A percentile compares a stretch with the other conserved stretches of the same genome.
These are phyloP conservation scores for Trichophyton verrucosum DNA, from an alignment of 2,329 filamentous ascomycete genomes.

Conservation along the genomic window DNA sequence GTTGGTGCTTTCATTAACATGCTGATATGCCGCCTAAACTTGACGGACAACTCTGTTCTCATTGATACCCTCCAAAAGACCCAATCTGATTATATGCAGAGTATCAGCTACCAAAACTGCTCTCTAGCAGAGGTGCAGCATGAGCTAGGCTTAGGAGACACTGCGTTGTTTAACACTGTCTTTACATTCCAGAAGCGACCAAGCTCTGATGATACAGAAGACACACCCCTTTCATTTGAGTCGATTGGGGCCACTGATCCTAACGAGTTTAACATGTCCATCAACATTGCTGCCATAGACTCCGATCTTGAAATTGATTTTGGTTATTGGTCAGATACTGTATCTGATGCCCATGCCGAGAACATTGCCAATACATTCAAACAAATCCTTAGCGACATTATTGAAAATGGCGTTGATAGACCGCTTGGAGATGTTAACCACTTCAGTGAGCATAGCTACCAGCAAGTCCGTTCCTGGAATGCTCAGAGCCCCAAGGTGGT, in stretches of 20 bases:
- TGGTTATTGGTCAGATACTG: constrained; percentile 12
- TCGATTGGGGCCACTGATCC: constrained; percentile 10
- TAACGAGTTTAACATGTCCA: constrained; percentile 12
- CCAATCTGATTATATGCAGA: constrained; percentile 36
- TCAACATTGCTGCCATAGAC: constrained; percentile 11
- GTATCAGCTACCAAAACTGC: constrained; percentile 39
- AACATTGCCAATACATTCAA: constrained; percentile 25
- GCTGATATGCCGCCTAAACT: constrained; percentile 39
- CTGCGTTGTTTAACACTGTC: constrained; percentile 31
- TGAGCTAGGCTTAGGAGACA: constrained; percentile 25
- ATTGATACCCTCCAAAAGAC: constrained; percentile 32
- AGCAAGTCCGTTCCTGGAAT: constrained; percentile 27
- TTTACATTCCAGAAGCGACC: constrained; percentile 31
- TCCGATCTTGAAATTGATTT: constrained; percentile 10
- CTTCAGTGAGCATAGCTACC: constrained; percentile 21
- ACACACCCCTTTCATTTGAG: constrained; percentile 15
- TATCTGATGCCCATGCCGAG: constrained; percentile 30
- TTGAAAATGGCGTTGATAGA: constrained; percentile 11
- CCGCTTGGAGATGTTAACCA: constrained; percentile 22
- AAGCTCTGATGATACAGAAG: constrained; percentile 15
- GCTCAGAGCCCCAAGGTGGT: constrained; percentile 18
- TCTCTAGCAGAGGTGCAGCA: constrained; percentile 39
- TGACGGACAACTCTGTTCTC: constrained; percentile 24
- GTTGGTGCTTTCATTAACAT: constrained; percentile 42
- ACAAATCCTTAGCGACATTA: constrained; percentile 21